Percentiles rank a stretch among this genome's conserved stretches.
These are phyloP conservation scores for Ceratobasidium papillatum DNA, from an alignment of 1,284 basidiomycete species.

Conservation along the genomic window DNA sequence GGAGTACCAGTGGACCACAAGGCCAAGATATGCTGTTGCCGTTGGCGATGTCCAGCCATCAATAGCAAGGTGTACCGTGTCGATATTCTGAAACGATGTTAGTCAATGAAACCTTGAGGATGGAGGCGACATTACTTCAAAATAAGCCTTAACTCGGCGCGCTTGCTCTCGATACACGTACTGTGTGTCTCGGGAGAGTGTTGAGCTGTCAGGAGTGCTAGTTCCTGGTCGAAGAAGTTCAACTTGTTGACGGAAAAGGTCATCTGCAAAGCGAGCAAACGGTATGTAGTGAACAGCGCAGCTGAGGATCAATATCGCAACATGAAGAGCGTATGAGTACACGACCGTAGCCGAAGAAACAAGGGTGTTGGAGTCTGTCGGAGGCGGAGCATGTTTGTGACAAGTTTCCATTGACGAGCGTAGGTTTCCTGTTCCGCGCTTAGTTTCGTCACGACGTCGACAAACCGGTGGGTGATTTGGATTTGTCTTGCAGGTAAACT, in stretches of 20 bases:
- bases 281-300: background rate
- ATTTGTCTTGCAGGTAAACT: background rate
- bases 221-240: background rate
- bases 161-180: background rate
- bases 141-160: background rate
- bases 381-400: background rate
- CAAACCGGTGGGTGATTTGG: background rate
- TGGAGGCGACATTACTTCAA: background rate
- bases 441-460: background rate
- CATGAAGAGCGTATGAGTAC: background rate
- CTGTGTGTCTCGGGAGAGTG: background rate
- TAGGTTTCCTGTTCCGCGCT: background rate
- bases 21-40: background rate
- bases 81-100: slow-evolving; percentile 27
- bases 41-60: slow-evolving; percentile 6
- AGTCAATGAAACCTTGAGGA: background rate
- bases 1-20: background rate
- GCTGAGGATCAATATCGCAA: background rate
- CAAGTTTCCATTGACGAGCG: background rate
- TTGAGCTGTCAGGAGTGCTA: background rate
- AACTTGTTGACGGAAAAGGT: background rate
- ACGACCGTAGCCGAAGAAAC: background rate
- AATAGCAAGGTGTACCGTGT: background rate
- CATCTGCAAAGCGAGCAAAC: background rate
- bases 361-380: background rate